Percentiles rank a stretch among this genome's conserved stretches.
phyloP scores from a whole-genome alignment of 768 basidiomycete genomes.

The Leccinum rimulosum region DNA sequence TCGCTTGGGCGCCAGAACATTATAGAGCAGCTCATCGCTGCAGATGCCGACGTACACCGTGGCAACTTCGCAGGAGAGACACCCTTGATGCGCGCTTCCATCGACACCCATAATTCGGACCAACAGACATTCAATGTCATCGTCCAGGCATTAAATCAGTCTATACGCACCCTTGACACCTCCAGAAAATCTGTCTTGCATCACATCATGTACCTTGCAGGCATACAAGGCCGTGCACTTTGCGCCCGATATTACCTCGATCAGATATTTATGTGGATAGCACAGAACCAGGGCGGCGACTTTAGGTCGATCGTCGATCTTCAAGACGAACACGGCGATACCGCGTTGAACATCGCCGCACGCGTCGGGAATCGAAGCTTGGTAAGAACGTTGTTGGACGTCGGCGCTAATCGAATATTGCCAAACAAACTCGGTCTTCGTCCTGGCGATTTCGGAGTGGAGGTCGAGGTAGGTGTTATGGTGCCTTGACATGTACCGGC shows the following conservation, averaged over 20 bases:
- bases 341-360: slow-evolving; percentile 92
- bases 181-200: slow-evolving; percentile 85
- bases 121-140: slow-evolving; percentile 69
- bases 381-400: slow-evolving; percentile 84
- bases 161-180: slow-evolving; percentile 87
- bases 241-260: slow-evolving; percentile 91
- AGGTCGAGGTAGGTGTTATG: slow-evolving; percentile 66
- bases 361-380: slow-evolving; percentile 87
- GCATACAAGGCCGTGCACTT: slow-evolving; percentile 82
- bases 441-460: slow-evolving; percentile 93
- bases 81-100: slow-evolving; percentile 85
- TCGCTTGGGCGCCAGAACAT: slow-evolving; percentile 72
- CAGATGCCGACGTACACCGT: slow-evolving; percentile 84
- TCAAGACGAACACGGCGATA: slow-evolving; percentile 94
- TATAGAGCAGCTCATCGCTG: slow-evolving; percentile 65
- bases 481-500: neutral
- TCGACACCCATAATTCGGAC: slow-evolving; percentile 85
- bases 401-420: slow-evolving; percentile 85
- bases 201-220: slow-evolving; percentile 87
- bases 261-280: slow-evolving; percentile 84
- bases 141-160: slow-evolving; percentile 60
- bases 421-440: slow-evolving; percentile 92
- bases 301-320: slow-evolving; percentile 83
- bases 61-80: slow-evolving; percentile 96
- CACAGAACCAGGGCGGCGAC: slow-evolving; percentile 69